phyloP scores from a whole-genome alignment of 179 eudicot genomes.

The Spinacia oleracea region DNA sequence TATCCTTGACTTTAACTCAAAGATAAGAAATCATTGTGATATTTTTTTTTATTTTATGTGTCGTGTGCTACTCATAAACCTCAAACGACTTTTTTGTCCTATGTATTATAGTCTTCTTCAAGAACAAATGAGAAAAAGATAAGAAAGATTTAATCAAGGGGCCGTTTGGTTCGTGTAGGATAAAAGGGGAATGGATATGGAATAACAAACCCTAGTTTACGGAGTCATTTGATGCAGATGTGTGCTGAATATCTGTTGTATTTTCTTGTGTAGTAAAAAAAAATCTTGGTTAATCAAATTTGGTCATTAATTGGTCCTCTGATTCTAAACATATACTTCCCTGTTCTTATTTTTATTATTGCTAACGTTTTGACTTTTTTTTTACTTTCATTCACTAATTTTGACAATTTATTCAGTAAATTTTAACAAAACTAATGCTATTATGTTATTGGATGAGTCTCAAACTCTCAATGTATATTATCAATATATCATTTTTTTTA shows the following conservation, averaged over 20 bases:
- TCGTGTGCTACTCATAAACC: constrained; percentile 6
- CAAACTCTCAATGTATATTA: too few species aligned
- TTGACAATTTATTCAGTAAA: too few species aligned
- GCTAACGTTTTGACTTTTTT: too few species aligned
- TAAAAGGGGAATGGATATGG: neutral
- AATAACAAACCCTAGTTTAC: neutral
- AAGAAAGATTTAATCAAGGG: neutral
- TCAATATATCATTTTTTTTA: too few species aligned
- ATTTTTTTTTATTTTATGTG: constrained; percentile 1
- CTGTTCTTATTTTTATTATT: too few species aligned
- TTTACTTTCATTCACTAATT: too few species aligned
- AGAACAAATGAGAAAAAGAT: neutral
- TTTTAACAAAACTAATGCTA: too few species aligned
- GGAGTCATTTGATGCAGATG: neutral
- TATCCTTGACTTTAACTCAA: constrained; percentile 25
- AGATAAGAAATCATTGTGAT: constrained; percentile 10
- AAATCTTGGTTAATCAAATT: neutral
- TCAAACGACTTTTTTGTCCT: constrained; percentile 9
- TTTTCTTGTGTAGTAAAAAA: neutral
- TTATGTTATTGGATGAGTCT: too few species aligned
- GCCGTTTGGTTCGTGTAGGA: neutral
- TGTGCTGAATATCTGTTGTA: neutral
- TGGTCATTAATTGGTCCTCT: too few species aligned
- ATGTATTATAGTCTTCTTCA: neutral
- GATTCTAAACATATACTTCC: too few species aligned